These are phyloP conservation scores for Pythium sukuiense DNA, from an alignment of 352 stramenopile species.

Conservation along the genomic window DNA sequence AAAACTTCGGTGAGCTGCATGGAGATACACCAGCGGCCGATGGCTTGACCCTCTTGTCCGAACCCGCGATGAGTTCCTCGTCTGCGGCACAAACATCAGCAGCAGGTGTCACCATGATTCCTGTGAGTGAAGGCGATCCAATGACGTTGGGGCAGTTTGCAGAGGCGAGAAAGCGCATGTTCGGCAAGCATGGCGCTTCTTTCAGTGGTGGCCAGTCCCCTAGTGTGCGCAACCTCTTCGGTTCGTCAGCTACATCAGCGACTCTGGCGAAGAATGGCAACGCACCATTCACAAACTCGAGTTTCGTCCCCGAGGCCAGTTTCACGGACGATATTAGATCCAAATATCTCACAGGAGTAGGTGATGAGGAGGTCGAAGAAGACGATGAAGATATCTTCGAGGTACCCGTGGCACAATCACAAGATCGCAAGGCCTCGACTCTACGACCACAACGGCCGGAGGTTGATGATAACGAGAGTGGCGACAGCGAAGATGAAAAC, in stretches of 20 bases:
- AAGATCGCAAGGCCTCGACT: not conserved
- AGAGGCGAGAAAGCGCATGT: conserved; percentile 31
- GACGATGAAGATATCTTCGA: not conserved
- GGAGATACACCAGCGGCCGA: not conserved
- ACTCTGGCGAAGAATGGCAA: conserved; percentile 19
- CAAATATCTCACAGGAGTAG: not conserved
- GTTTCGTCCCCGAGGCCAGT: conserved; percentile 28
- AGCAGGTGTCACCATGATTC: not conserved
- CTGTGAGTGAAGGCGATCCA: conserved; percentile 20
- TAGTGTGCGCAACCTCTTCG: conserved; percentile 23
- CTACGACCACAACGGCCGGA: not conserved
- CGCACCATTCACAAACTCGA: conserved; percentile 24
- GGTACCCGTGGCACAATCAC: not conserved
- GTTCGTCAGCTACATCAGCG: conserved; percentile 15
- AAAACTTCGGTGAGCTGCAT: conserved; percentile 5
- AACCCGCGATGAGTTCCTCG: not conserved
- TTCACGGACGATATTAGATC: conserved; percentile 8
- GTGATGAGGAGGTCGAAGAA: conserved; percentile 21
- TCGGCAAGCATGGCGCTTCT: conserved; percentile 16
- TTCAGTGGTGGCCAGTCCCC: conserved; percentile 1
- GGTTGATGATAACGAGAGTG: conserved; percentile 15
- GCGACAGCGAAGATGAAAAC: conserved; percentile 1
- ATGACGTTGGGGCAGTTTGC: conserved; percentile 43
- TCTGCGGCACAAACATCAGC: not conserved
- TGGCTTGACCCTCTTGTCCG: not conserved